Percentiles rank a stretch among this genome's conserved stretches.
phyloP scores from a whole-genome alignment of 306 rosid genomes.

The Arachis stenosperma region DNA sequence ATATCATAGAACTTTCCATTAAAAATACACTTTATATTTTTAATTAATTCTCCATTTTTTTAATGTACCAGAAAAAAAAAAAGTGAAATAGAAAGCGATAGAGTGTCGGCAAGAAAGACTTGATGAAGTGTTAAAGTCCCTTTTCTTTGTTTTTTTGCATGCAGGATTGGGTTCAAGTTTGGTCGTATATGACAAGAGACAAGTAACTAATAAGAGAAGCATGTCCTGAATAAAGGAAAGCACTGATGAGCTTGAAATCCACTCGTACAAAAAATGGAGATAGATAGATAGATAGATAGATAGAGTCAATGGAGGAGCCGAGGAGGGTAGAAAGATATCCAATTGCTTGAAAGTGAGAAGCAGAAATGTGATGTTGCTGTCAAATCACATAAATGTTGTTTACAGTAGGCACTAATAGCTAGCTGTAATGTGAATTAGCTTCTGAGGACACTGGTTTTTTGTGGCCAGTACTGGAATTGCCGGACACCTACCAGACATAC shows the following conservation, averaged over 20 bases:
- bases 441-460: slow-evolving; percentile 17
- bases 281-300: neutral
- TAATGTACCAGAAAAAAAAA: no score
- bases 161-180: neutral
- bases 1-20: no score
- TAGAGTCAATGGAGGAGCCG: no score
- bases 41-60: no score
- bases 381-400: neutral
- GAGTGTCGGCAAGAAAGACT: no score
- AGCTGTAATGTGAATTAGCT: slow-evolving; percentile 13
- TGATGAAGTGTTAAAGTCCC: no score
- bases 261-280: neutral
- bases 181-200: neutral
- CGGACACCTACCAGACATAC: slow-evolving; percentile 51
- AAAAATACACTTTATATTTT: no score
- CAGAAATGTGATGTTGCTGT: neutral
- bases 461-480: slow-evolving; percentile 49
- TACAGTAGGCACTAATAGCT: neutral
- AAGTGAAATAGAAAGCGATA: no score
- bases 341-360: neutral
- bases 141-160: no score
- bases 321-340: neutral
- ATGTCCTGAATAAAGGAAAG: no score
- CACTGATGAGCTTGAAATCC: neutral
- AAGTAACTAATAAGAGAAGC: no score